Percentiles rank a stretch among this genome's conserved stretches.
These are phyloP conservation scores for Fonsecaea pugnacius DNA, from an alignment of 2,329 filamentous ascomycete genomes.

Conservation along the genomic window DNA sequence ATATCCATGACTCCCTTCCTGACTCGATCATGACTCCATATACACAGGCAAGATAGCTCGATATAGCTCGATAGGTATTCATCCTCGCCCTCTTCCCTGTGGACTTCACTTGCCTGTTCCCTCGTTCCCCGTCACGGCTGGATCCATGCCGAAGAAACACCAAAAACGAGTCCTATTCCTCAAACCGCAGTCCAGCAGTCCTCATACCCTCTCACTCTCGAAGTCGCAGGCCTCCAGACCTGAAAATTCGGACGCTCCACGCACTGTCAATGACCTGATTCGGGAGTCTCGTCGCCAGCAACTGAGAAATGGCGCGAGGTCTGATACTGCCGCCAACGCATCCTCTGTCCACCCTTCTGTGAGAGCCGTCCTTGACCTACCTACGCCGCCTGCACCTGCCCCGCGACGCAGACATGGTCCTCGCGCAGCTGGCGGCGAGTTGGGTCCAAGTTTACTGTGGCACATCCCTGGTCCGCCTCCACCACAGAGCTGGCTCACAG, in stretches of 20 bases:
- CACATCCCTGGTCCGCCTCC: slow-evolving; percentile 51
- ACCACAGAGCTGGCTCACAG: slow-evolving; percentile 51
- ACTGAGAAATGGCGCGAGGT: slow-evolving; percentile 33
- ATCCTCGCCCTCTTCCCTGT: neutral
- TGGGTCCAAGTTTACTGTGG: slow-evolving; percentile 45
- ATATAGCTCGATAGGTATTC: neutral
- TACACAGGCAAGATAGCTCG: neutral
- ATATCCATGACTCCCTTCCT: neutral
- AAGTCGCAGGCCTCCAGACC: slow-evolving; percentile 35
- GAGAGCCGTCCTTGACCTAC: slow-evolving; percentile 51
- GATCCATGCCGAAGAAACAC: slow-evolving; percentile 55
- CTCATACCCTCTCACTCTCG: slow-evolving; percentile 46
- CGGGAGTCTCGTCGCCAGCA: slow-evolving; percentile 52
- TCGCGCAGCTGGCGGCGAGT: slow-evolving; percentile 38
- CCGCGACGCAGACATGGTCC: slow-evolving; percentile 40
- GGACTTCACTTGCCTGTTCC: neutral
- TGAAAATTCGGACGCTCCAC: slow-evolving; percentile 36
- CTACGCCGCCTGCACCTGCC: slow-evolving; percentile 47
- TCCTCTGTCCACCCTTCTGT: slow-evolving; percentile 53
- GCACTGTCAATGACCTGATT: slow-evolving; percentile 55
- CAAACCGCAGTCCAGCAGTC: slow-evolving; percentile 49
- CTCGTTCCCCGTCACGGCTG: neutral
- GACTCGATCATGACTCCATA: neutral
- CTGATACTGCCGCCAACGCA: slow-evolving; percentile 34
- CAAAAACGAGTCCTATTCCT: slow-evolving; percentile 42